Base-by-base conservation (phyloP, 1,284 basidiomycete species). In the Meira nashicola region DNA sequence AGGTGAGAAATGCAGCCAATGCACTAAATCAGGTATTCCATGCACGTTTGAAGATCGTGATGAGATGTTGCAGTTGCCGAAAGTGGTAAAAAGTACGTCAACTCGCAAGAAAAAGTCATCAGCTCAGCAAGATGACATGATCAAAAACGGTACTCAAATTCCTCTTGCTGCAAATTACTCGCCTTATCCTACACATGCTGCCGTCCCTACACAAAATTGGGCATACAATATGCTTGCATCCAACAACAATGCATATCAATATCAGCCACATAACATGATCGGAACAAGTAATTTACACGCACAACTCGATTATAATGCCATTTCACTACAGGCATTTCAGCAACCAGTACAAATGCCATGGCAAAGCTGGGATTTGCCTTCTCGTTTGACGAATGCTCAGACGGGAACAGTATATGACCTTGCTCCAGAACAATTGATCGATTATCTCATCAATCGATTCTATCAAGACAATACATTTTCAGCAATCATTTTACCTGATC, bases 11-110 rank as follows among this genome's bases (percentile, higher is more conserved):
- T 59, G 58, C 51, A 17, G 15, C 4, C 41, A 43, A 14, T 59
- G 58, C 33, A 39, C 11, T 12, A 59, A 55, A 28, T 19, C 23
- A n/a, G 53, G 46, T 4, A 28, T 28, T 23, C n/a, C 25, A 2
- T 59, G 58, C 21, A 55, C 58, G 10, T 59, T 59, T 48, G 58
- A 59, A 2, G 52, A 59, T 48, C 44, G 58, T 40, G 41, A 54
- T 15, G 58, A 59, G 50, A 52, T 53, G 25, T 25, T 23, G 3
- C 51, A 44, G 21, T 23, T 50, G 21, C 37, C 57, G 11, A 40
- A 14, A 21, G 38, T 21, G 25, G 28, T 33, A 33, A 33, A 47
- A 40, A 14, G 43, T 25, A 25, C 47, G 3, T 15, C 14, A 50
- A 4, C n/a, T n/a, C 47, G 14, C n/a, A n/a, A 50, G 15, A 25